Base-by-base conservation (phyloP, 306 rosid species). In the Lathyrus sativus region DNA sequence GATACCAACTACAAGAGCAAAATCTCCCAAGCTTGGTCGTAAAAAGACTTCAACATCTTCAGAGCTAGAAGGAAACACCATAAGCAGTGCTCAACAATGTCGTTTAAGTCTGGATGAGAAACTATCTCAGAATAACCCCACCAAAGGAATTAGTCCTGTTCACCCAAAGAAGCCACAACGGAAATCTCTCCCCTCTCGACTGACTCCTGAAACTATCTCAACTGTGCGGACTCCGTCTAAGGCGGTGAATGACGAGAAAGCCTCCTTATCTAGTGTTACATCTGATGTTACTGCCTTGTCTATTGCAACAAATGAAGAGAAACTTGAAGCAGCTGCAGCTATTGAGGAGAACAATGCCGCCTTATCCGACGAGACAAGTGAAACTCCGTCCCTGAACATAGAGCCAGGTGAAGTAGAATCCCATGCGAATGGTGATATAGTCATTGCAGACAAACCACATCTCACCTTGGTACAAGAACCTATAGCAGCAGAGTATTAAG, bases 21-120 rank as follows among this genome's bases (percentile, higher is more conserved):
- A 90, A 79, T 95, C 99, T 77, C 99, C 99, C 60, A 95, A 95
- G 82, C 96, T 95, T 51, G 97, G 99, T 46, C 92, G 99, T 5
- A 91, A 59, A 78, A 95, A 95, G 87, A 76, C 75, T 79, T 80
- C 76, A 56, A 78, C 79, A 61, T 67, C 64, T 11, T 56, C 77
- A 8, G 96, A 83, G 46, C 41, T 84, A 62, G 90, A 70, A 66
- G 91, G 85, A 77, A 84, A 67, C 53, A 26, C 69, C n/a, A 62
- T 63, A 56, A 67, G 75, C 51, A 73, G 62, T 61, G 77, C 61
- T 79, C 86, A 66, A 72, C 73, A 77, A 61, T 81, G 67, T 70
- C 86, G 90, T 60, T 73, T 82, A 66, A 95, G 96, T 78, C 81
- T 95, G 48, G 96, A 87, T 49, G 96, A 85, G 71, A 91, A 84